A percentile compares a stretch with the other conserved stretches of the same genome.
Evolutionary conservation across 495 filamentous ascomycete genomes (phyloP).

Genomic region (Lepidopterella palustris): DNA sequence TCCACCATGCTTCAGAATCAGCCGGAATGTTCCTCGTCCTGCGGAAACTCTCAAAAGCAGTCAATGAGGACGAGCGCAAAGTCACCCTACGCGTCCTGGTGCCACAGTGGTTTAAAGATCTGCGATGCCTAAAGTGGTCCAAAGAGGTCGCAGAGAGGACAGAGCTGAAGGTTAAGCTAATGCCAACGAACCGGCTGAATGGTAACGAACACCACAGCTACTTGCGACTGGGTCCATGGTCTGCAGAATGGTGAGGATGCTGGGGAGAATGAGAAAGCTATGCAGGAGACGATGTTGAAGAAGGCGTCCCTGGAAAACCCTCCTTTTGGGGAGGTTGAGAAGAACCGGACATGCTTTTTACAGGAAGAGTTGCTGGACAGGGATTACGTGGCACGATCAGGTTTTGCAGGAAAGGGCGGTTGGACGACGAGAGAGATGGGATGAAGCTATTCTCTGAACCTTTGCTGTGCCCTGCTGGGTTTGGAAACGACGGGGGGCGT

Average conservation of each 20-base stretch:
- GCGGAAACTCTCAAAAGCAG: slow-evolving; percentile 2
- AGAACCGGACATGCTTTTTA: not conserved
- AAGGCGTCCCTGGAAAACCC: not conserved
- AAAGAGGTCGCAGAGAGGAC: not conserved
- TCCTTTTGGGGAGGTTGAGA: not conserved
- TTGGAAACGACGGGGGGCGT: no score
- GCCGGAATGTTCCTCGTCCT: slow-evolving; percentile 9
- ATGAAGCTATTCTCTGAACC: no score
- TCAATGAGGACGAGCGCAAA: not conserved
- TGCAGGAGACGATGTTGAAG: not conserved
- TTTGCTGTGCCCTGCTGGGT: no score
- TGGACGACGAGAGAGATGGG: no score
- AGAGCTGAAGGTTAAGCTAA: slow-evolving; percentile 9
- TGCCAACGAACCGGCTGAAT: not conserved
- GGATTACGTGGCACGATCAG: not conserved
- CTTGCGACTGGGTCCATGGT: not conserved
- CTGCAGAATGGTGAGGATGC: not conserved
- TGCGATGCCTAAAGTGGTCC: slow-evolving; percentile 6
- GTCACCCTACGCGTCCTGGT: slow-evolving; percentile 7
- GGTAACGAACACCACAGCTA: not conserved
- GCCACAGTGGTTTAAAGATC: slow-evolving; percentile 1
- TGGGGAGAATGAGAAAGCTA: not conserved
- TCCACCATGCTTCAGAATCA: not conserved
- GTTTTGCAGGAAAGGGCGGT: not conserved
- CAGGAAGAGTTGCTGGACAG: not conserved